phyloP scores from a whole-genome alignment of 495 filamentous ascomycete species.

The Aspergillus sparsus region DNA sequence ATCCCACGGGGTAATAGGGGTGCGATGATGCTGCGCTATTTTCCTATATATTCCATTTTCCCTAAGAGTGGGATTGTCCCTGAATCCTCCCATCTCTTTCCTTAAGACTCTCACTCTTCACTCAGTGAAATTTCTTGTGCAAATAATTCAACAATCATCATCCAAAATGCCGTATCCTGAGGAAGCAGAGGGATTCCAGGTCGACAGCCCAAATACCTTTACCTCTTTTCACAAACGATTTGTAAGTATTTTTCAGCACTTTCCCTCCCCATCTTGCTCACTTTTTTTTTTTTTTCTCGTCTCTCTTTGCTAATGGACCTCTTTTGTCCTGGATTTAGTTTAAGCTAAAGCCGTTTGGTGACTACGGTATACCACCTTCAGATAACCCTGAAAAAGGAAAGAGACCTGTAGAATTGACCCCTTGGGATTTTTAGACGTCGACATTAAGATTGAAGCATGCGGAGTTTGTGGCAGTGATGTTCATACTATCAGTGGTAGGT shows the following conservation, averaged over 20 bases:
- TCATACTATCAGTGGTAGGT: constrained; percentile 66
- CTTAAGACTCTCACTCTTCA: neutral
- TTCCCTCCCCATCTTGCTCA: neutral
- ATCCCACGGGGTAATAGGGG: neutral
- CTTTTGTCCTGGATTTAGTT: constrained; percentile 48
- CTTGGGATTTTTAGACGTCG: constrained; percentile 55
- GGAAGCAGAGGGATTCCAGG: constrained; percentile 72
- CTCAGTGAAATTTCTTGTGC: neutral
- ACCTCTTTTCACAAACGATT: constrained; percentile 65
- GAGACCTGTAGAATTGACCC: neutral
- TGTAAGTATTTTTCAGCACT: constrained; percentile 38
- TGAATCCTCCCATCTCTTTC: neutral
- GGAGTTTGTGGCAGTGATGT: constrained; percentile 80
- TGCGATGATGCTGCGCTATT: neutral
- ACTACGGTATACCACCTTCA: constrained; percentile 45
- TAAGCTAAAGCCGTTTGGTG: constrained; percentile 75
- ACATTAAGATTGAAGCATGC: constrained; percentile 71
- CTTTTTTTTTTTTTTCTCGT: neutral
- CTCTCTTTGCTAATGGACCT: constrained; percentile 1
- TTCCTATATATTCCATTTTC: neutral
- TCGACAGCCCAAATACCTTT: constrained; percentile 60
- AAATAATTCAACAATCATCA: neutral
- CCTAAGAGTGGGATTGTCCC: neutral
- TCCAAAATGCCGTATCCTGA: constrained; percentile 74
- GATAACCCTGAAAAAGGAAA: neutral